Evolutionary conservation across 192 early-diverging fungal genomes (phyloP).

Genomic region (Neocallimastix lanati): DNA sequence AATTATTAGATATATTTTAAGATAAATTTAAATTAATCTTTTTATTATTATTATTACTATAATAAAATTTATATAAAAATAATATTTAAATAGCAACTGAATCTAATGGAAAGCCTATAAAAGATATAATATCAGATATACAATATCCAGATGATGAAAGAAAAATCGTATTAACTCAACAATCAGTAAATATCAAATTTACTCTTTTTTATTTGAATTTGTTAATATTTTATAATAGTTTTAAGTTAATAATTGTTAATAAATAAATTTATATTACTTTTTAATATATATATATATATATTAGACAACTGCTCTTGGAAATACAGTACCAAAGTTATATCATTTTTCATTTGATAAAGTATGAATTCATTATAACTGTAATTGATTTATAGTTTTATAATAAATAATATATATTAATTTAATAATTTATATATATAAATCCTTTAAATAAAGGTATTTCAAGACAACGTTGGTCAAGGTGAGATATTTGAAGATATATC

Average conservation of each 20-base stretch:
- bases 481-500: constrained; percentile 89
- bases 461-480: constrained; percentile 40
- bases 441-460: constrained; percentile 38
- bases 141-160: constrained; percentile 25
- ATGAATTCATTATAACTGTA: background rate
- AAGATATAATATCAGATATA: constrained; percentile 9
- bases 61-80: too few species aligned
- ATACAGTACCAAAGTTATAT: constrained; percentile 34
- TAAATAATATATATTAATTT: too few species aligned
- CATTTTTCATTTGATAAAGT: constrained; percentile 68
- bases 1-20: too few species aligned
- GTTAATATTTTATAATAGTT: too few species aligned
- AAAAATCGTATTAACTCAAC: constrained; percentile 57
- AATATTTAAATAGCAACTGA: constrained; percentile 7
- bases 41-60: too few species aligned
- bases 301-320: constrained; percentile 21
- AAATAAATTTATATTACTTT: too few species aligned
- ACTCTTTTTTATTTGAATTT: too few species aligned
- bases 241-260: too few species aligned
- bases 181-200: constrained; percentile 6
- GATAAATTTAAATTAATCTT: too few species aligned
- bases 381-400: too few species aligned
- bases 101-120: background rate
- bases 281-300: constrained; percentile 7
- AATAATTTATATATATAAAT: background rate